These are phyloP conservation scores for Phytopythium chamaehyphon DNA, from an alignment of 352 stramenopile genomes.

Conservation along the genomic window DNA sequence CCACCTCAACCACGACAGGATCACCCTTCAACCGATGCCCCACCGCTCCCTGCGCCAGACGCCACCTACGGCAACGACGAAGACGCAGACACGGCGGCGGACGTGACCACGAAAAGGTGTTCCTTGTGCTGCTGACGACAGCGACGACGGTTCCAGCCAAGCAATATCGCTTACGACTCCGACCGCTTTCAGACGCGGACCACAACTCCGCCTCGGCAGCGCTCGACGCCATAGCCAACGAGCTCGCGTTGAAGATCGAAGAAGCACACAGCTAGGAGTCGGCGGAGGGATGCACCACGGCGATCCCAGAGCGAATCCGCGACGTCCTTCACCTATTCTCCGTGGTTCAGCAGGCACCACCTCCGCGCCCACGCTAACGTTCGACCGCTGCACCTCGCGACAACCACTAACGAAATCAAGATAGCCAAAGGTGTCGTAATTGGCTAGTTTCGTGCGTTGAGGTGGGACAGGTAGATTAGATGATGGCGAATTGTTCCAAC, in stretches of 20 bases:
- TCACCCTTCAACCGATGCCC: too few relatives aligned
- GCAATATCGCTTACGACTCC: constrained; percentile 5
- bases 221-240: not conserved
- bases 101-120: constrained; percentile 10
- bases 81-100: constrained; percentile 5
- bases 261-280: constrained; percentile 10
- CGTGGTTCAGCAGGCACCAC: too few relatives aligned
- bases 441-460: too few relatives aligned
- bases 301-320: constrained; percentile 6
- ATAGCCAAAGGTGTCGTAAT: too few relatives aligned
- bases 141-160: not conserved
- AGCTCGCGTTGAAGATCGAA: constrained; percentile 8
- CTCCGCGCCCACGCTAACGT: too few relatives aligned
- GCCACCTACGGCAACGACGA: not conserved
- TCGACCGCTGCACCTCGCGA: too few relatives aligned
- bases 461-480: too few relatives aligned
- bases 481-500: too few relatives aligned
- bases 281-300: constrained; percentile 8
- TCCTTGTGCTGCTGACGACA: not conserved
- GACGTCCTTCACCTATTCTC: constrained; percentile 1
- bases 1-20: too few relatives aligned
- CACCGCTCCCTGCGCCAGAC: too few relatives aligned
- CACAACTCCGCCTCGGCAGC: not conserved
- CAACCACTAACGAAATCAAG: too few relatives aligned
- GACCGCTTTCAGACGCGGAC: constrained; percentile 1